Conservation (phyloP, 139 green algal genomes). For the Coccomyxa sp. region DNA sequence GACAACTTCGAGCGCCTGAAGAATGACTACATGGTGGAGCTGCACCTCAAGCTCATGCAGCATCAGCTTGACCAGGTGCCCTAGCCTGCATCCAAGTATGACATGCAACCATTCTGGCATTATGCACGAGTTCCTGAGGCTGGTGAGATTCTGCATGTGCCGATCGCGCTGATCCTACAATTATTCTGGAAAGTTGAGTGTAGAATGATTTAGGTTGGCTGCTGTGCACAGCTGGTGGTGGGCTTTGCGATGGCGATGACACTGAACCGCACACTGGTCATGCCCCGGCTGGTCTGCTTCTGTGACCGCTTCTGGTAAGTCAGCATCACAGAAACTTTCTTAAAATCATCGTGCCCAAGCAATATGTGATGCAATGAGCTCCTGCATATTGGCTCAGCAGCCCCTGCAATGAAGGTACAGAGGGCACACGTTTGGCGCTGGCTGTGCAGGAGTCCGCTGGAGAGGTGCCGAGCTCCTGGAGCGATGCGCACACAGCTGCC, state of each 20-base stretch:
- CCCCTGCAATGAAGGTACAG: not conserved
- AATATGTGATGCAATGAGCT: not conserved
- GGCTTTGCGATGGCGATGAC: not conserved
- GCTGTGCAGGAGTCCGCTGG: not conserved
- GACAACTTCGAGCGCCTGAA: not conserved
- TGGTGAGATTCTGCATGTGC: no score
- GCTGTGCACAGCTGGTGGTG: not conserved
- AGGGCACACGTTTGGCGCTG: not conserved
- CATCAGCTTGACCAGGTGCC: constrained; percentile 2
- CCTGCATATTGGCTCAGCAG: not conserved
- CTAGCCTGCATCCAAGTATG: no score
- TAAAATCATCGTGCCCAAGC: not conserved
- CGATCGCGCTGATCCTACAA: no score
- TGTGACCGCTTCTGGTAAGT: constrained; percentile 6
- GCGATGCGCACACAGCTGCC: not conserved
- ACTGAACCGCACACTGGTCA: not conserved
- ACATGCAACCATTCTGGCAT: no score
- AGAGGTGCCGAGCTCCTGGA: not conserved
- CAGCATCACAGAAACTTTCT: not conserved
- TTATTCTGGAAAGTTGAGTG: no score
- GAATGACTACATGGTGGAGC: not conserved
- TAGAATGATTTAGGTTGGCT: not conserved
- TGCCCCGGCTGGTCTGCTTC: constrained; percentile 5
- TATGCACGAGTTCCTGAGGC: no score
- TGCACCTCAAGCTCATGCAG: not conserved